These are phyloP conservation scores for Kodamaea ohmeri DNA, from an alignment of 1,139 yeast species.

Conservation along the genomic window DNA sequence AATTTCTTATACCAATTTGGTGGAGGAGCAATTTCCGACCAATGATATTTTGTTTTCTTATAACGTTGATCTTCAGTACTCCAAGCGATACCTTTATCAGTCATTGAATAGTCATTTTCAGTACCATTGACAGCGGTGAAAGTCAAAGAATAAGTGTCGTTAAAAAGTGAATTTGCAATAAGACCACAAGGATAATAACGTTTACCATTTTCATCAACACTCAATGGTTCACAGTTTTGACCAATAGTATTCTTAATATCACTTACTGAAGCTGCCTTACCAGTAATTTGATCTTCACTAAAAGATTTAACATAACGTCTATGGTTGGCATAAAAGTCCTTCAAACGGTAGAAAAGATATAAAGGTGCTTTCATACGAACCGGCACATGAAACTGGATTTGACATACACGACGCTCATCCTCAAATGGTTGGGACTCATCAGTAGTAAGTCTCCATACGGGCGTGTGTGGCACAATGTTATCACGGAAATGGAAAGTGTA, in stretches of 20 bases:
- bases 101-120: constrained; percentile 53
- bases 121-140: constrained; percentile 48
- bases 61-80: constrained; percentile 71
- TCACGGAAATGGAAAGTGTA: constrained; percentile 52
- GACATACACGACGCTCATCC: constrained; percentile 65
- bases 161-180: constrained; percentile 89
- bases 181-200: constrained; percentile 90
- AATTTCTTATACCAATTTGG: constrained; percentile 85
- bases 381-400: constrained; percentile 77
- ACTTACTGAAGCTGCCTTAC: constrained; percentile 56
- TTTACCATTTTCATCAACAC: constrained; percentile 51
- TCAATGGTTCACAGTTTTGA: constrained; percentile 85
- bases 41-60: constrained; percentile 71
- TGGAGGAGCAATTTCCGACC: constrained; percentile 83
- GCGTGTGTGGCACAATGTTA: constrained; percentile 4
- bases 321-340: constrained; percentile 88
- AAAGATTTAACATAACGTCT: constrained; percentile 89
- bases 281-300: constrained; percentile 86
- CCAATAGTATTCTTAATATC: constrained; percentile 67
- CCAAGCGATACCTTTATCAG: constrained; percentile 83
- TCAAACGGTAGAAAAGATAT: constrained; percentile 73
- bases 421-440: constrained; percentile 51
- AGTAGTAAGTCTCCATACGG: constrained; percentile 56
- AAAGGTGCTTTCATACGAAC: constrained; percentile 71
- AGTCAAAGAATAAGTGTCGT: constrained; percentile 67